phyloP scores from a whole-genome alignment of 371 early-diverging fungal species.

The Rhizomucor pusillus region DNA sequence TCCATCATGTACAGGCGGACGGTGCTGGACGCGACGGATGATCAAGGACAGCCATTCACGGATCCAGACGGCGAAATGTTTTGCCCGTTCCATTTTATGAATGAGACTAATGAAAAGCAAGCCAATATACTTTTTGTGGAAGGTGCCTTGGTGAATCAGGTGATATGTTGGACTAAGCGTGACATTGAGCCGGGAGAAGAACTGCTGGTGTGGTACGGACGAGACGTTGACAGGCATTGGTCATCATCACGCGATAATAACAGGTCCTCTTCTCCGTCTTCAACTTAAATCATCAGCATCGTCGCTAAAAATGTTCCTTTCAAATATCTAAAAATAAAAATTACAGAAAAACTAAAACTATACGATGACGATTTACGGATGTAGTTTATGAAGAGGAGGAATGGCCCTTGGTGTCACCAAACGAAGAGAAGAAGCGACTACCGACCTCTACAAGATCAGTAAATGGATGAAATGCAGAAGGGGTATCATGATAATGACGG shows the following conservation, averaged over 20 bases:
- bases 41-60: constrained; percentile 66
- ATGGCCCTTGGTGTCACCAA: neutral
- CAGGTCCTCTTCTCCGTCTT: neutral
- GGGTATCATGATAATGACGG: neutral
- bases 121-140: constrained; percentile 75
- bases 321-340: constrained; percentile 2
- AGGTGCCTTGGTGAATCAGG: constrained; percentile 78
- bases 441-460: too few relatives aligned
- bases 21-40: constrained; percentile 85
- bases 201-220: constrained; percentile 80
- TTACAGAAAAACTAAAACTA: too few relatives aligned
- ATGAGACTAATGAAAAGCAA: constrained; percentile 62
- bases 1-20: constrained; percentile 84
- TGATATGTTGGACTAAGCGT: constrained; percentile 71
- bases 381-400: neutral
- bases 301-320: neutral
- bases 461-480: neutral
- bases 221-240: constrained; percentile 48
- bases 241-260: constrained; percentile 1
- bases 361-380: too few relatives aligned
- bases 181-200: constrained; percentile 75
- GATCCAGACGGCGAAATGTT: constrained; percentile 61
- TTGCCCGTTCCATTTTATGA: constrained; percentile 92
- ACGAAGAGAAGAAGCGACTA: neutral
- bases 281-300: neutral